Conservation (phyloP, 2,329 filamentous ascomycete species). For the Fusarium tanahbumbuense region DNA sequence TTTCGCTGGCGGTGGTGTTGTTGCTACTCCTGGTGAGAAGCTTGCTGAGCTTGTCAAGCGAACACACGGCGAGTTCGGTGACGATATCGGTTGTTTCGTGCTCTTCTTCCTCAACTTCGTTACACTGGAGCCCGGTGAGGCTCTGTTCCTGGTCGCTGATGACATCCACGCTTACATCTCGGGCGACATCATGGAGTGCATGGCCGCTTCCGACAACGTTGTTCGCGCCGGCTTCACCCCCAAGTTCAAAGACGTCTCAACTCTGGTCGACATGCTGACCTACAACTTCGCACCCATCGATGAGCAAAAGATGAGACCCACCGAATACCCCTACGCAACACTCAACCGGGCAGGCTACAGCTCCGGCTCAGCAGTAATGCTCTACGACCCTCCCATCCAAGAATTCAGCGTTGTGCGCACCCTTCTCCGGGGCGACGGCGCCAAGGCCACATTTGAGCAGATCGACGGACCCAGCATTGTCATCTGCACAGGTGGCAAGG, state of each 20-base stretch:
- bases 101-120: conserved; percentile 98
- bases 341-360: conserved; percentile 86
- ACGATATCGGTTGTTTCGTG: conserved; percentile 92
- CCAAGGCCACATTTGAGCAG: conserved; percentile 89
- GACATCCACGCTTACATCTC: conserved; percentile 97
- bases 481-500: conserved; percentile 87
- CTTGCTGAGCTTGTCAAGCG: conserved; percentile 82
- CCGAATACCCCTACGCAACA: conserved; percentile 85
- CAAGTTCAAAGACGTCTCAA: conserved; percentile 97
- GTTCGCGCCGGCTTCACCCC: conserved; percentile 97
- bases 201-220: conserved; percentile 99
- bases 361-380: conserved; percentile 74
- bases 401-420: conserved; percentile 93
- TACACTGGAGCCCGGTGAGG: conserved; percentile 86
- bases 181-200: conserved; percentile 97
- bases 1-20: conserved; percentile 80
- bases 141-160: conserved; percentile 94
- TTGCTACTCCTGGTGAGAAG: conserved; percentile 74
- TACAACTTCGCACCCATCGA: conserved; percentile 95
- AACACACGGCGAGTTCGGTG: conserved; percentile 85
- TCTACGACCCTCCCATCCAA: conserved; percentile 97
- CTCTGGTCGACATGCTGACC: conserved; percentile 89
- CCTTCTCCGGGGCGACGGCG: conserved; percentile 74
- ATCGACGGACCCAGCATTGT: conserved; percentile 91
- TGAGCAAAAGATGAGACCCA: conserved; percentile 91